phyloP scores from a whole-genome alignment of 1,139 yeast genomes.

The Candida sanyaensis region DNA sequence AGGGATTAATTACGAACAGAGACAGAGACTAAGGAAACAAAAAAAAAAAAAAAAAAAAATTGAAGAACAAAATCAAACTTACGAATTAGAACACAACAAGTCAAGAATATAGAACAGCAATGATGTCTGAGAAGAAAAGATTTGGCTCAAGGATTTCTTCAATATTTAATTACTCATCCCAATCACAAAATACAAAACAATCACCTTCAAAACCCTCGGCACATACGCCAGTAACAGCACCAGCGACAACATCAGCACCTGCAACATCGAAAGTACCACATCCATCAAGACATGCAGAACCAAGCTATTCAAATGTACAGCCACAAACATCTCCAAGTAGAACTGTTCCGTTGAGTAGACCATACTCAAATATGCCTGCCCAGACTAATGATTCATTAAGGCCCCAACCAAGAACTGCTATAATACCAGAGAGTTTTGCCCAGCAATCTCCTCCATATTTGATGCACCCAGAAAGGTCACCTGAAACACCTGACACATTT shows the following conservation, averaged over 20 bases:
- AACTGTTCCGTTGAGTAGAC: background rate
- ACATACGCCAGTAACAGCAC: background rate
- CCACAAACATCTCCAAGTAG: background rate
- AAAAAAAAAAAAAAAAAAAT: background rate
- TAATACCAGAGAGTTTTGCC: background rate
- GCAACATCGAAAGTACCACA: background rate
- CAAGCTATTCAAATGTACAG: background rate
- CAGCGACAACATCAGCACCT: background rate
- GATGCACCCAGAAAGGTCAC: background rate
- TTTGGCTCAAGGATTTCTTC: constrained; percentile 17
- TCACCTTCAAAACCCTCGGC: constrained; percentile 1
- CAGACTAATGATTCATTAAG: constrained; percentile 2
- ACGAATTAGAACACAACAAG: background rate
- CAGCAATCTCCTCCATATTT: constrained; percentile 5
- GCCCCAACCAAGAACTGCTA: constrained; percentile 3
- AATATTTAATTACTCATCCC: constrained; percentile 13
- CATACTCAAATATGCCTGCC: background rate
- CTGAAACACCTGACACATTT: background rate
- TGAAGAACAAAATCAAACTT: constrained; percentile 1
- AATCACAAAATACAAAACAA: constrained; percentile 3
- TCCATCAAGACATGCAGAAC: background rate
- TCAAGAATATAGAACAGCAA: background rate
- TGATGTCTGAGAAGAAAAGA: constrained; percentile 14
- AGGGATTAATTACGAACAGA: background rate
- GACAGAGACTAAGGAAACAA: background rate